These are phyloP conservation scores for Bocquillonia castaneifolia DNA, from an alignment of 441 rosid species.

Conservation along the genomic window DNA sequence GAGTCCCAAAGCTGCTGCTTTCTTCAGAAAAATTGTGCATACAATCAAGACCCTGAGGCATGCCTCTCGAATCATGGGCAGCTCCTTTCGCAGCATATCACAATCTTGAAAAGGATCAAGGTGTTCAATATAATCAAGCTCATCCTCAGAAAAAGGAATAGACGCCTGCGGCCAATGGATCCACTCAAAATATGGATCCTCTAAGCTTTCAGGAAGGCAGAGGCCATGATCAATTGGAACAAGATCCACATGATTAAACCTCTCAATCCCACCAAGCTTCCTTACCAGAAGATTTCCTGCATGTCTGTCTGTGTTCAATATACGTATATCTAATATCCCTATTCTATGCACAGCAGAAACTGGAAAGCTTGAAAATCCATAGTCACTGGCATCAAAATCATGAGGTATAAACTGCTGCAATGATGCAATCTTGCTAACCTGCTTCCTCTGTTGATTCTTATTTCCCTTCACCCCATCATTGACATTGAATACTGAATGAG, in stretches of 20 bases:
- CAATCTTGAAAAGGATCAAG: constrained; percentile 35
- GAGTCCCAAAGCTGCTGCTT: constrained; percentile 37
- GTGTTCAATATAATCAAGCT: constrained; percentile 32
- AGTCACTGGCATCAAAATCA: constrained; percentile 46
- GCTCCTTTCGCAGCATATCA: constrained; percentile 37
- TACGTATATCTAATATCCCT: constrained; percentile 41
- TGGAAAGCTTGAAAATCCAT: constrained; percentile 44
- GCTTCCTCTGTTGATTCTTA: constrained; percentile 24
- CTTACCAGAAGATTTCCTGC: constrained; percentile 39
- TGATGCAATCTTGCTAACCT: constrained; percentile 41
- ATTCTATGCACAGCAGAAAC: constrained; percentile 38
- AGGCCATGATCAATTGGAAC: constrained; percentile 48
- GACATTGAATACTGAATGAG: constrained; percentile 38
- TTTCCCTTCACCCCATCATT: constrained; percentile 33
- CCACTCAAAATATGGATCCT: constrained; percentile 49
- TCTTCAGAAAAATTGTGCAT: constrained; percentile 39
- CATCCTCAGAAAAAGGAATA: constrained; percentile 40
- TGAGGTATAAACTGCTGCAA: constrained; percentile 40
- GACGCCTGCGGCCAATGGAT: constrained; percentile 51
- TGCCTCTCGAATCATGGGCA: constrained; percentile 44
- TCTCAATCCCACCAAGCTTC: constrained; percentile 36
- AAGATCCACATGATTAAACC: constrained; percentile 37
- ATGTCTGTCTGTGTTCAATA: constrained; percentile 42
- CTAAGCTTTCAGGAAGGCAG: constrained; percentile 41
- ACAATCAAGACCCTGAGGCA: constrained; percentile 35